Percentiles rank a stretch among this genome's conserved stretches.
Conservation (phyloP, 345 rosid species). For the Ceriops decandra region DNA sequence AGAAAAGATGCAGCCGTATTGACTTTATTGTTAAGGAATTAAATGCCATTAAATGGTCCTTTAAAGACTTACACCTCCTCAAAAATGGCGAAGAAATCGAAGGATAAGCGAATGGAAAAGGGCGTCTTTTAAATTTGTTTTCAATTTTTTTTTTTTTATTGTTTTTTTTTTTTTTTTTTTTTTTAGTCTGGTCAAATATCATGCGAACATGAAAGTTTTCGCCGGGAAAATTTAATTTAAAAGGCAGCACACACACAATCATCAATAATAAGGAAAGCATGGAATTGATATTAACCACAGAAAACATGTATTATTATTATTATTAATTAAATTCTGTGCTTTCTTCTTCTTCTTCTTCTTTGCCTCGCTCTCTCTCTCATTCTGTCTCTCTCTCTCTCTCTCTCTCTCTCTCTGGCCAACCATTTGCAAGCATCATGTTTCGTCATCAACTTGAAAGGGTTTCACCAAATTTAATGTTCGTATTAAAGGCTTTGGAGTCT, state of each 20-base stretch:
- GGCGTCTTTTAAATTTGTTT: not conserved
- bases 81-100: not conserved
- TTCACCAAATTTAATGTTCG: slow-evolving; percentile 15
- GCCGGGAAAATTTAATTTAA: slow-evolving; percentile 3
- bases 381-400: too few species aligned
- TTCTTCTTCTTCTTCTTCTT: too few species aligned
- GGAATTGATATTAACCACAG: not conserved
- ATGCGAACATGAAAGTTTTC: not conserved
- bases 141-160: too few species aligned
- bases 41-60: slow-evolving; percentile 7
- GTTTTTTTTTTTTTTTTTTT: too few species aligned
- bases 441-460: slow-evolving; percentile 8
- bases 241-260: slow-evolving; percentile 2
- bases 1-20: not conserved
- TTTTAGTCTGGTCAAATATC: too few species aligned
- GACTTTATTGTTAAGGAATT: not conserved
- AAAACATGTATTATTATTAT: not conserved
- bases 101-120: not conserved
- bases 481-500: slow-evolving; percentile 3
- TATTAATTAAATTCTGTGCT: not conserved
- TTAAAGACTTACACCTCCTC: not conserved
- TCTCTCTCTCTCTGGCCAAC: too few species aligned
- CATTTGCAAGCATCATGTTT: too few species aligned
- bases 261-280: not conserved
- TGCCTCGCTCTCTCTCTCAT: too few species aligned